Evolutionary conservation across 257 asterid species (phyloP), one percentile per base, ranked within the genome.

Genomic region (Plectranthus barbatus): DNA sequence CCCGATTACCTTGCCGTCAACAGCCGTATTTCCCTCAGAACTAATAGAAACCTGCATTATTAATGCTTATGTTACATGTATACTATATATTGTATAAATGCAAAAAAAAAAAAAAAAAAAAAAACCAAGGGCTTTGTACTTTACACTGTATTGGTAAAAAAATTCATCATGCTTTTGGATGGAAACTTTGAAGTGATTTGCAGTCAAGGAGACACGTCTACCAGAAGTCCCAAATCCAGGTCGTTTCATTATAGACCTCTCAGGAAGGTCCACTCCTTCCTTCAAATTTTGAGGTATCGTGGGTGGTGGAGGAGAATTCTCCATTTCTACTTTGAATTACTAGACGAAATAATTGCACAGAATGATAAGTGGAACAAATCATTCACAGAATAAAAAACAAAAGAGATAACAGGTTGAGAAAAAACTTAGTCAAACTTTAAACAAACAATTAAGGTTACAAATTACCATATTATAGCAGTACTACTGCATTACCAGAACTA

Each of bases 161-260:
- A 44, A 56, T 71, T 78, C 84, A 53, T 83, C 78, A 3, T 81
- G 84, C 76, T 65, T 74, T 60, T 52, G 73, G 62, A 92, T 31
- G 46, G 87, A 79, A 78, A 87, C 97, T 79, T 74, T 82, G 71
- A 86, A 87, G 81, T 82, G 84, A 76, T 92, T 89, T 23, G 93
- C 54, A 11, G 80, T 87, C 85, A 92, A 77, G 41, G 78, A 55
- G 66, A 92, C 79, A 24, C 23, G 77, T 56, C 64, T 60, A 31
- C 96, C 99, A 54, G 87, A 79, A 64, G 79, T 79, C 60, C 97
- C 97, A 57, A 71, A 62, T 42, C 87, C 91, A 47, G 91, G 84
- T 63, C 96, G 82, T 56, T 66, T 68, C 24, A 83, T 72, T 26
- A 86, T 64, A 41, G 85, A 61, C 70, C 70, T 82, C 67, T 76